Evolutionary conservation across 2,329 filamentous ascomycete genomes (phyloP).

Genomic region (Calycina herbarum): DNA sequence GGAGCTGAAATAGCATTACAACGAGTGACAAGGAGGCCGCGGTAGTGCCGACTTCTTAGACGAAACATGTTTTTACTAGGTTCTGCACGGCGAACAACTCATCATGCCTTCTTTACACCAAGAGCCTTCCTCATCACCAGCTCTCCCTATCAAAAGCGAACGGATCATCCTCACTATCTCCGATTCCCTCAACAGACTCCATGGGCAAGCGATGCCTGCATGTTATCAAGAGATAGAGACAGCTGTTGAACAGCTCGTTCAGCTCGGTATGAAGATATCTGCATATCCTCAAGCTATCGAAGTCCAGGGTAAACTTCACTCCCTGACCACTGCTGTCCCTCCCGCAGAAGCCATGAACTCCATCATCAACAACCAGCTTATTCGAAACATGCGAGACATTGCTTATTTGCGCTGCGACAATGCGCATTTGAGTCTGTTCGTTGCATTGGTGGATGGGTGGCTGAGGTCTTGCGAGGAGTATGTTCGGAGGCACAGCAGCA

Average conservation of each 20-base stretch:
- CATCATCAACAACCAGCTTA: neutral
- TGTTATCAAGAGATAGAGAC: neutral
- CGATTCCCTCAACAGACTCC: neutral
- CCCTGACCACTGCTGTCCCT: neutral
- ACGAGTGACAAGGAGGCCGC: too few relatives aligned
- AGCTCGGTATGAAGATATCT: neutral
- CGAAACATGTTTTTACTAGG: too few relatives aligned
- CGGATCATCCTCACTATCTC: neutral
- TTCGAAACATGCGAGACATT: neutral
- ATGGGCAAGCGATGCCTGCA: neutral
- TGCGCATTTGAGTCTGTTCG: neutral
- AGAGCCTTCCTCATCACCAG: neutral
- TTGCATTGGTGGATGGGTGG: neutral
- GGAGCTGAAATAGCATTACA: too few relatives aligned
- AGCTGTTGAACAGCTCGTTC: neutral
- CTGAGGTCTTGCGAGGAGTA: conserved; percentile 1
- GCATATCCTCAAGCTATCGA: conserved; percentile 2
- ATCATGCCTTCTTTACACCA: neutral
- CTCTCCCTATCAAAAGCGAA: neutral
- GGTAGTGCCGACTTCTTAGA: too few relatives aligned
- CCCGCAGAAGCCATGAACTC: neutral
- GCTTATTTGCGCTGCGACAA: neutral
- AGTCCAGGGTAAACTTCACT: neutral
- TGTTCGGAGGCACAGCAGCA: neutral
- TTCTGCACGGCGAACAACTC: neutral